Percentiles rank a stretch among this genome's conserved stretches.
Conservation (phyloP, 2,329 filamentous ascomycete genomes). For the Penicillium sp. region DNA sequence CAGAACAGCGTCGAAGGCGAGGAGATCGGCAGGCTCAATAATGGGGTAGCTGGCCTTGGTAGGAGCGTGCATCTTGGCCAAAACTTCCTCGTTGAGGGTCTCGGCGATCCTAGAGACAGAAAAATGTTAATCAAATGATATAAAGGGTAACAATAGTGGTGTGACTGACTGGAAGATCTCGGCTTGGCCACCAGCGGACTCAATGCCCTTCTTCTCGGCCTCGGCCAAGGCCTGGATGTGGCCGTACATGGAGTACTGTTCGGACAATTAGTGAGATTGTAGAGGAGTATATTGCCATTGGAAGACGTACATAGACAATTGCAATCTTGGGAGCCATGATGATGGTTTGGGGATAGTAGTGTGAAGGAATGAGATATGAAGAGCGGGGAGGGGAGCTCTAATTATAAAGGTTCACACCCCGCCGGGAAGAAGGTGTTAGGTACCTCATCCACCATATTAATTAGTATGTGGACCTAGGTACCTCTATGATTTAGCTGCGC, state of each 20-base stretch:
- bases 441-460: conserved; percentile 8
- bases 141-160: background rate
- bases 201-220: conserved; percentile 86
- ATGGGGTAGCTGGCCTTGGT: conserved; percentile 69
- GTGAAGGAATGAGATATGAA: background rate
- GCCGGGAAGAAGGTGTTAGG: background rate
- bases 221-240: conserved; percentile 82
- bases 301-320: conserved; percentile 74
- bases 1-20: conserved; percentile 82
- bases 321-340: conserved; percentile 88
- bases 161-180: conserved; percentile 73
- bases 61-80: conserved; percentile 88
- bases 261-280: conserved; percentile 10
- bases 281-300: conserved; percentile 2
- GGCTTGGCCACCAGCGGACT: conserved; percentile 77
- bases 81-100: conserved; percentile 80
- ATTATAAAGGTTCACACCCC: conserved; percentile 12
- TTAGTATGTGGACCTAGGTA: conserved; percentile 4
- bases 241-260: conserved; percentile 89
- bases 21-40: conserved; percentile 61
- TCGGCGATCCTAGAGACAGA: conserved; percentile 64
- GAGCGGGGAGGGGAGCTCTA: conserved; percentile 12
- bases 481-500: conserved; percentile 15
- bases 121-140: conserved; percentile 9
- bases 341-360: conserved; percentile 27